Percentiles rank a stretch among this genome's conserved stretches.
Evolutionary conservation across 352 stramenopile genomes (phyloP).

Genomic region (Globisporangium iwayamae): DNA sequence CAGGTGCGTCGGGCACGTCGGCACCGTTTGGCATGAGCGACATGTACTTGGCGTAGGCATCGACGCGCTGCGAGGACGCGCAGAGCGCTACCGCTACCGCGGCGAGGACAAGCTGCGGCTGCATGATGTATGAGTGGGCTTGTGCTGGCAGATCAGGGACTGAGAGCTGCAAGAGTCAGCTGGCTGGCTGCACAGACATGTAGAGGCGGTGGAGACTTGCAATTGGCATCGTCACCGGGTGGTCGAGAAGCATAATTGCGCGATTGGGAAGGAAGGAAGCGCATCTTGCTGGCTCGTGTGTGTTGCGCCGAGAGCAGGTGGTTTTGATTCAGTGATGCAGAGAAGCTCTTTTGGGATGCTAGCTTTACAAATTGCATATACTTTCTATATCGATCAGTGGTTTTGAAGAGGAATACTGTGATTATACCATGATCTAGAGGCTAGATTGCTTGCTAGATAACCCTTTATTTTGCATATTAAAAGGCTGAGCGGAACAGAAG

Average conservation of each 20-base stretch:
- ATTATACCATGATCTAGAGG: too few relatives aligned
- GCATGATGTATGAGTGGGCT: constrained; percentile 3
- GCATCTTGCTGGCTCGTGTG: neutral
- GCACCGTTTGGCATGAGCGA: constrained; percentile 52
- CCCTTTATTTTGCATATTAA: neutral
- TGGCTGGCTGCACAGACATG: neutral
- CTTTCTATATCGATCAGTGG: neutral
- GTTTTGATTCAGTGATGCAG: too few relatives aligned
- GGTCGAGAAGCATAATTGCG: neutral
- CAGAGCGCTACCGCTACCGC: neutral
- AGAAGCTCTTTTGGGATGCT: neutral
- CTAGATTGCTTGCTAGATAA: too few relatives aligned
- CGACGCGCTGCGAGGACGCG: constrained; percentile 7
- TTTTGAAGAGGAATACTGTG: too few relatives aligned
- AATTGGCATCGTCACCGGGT: neutral
- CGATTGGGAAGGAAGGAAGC: neutral
- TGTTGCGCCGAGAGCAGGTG: neutral
- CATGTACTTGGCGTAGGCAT: constrained; percentile 45
- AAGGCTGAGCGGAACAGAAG: neutral
- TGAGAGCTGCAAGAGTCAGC: neutral
- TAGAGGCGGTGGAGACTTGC: neutral
- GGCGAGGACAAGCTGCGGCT: constrained; percentile 8
- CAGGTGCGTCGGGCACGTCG: constrained; percentile 35
- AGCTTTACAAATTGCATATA: neutral
- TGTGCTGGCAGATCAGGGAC: constrained; percentile 1